Percentiles rank a stretch among this genome's conserved stretches.
Conservation (phyloP, 75 land plant species). For the Azolla pinnata region DNA sequence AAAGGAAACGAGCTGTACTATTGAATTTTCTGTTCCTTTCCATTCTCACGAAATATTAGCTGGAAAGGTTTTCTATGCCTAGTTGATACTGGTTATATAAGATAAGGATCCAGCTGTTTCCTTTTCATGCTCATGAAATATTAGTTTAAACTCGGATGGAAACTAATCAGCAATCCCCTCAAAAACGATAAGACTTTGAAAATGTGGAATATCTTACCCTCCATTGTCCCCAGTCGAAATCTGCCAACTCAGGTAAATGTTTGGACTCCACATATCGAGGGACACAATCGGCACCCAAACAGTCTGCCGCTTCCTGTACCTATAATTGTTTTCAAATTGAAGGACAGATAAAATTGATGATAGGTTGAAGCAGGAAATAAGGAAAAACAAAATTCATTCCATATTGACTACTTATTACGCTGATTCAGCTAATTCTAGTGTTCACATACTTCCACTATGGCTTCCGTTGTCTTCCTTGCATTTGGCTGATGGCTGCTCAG, state of each 20-base stretch:
- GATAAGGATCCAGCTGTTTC: no score
- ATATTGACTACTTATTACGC: not conserved
- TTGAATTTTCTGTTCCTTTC: no score
- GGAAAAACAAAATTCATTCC: not conserved
- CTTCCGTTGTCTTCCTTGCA: conserved; percentile 45
- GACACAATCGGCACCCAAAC: conserved; percentile 74
- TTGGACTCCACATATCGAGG: conserved; percentile 76
- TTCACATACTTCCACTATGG: conserved; percentile 49
- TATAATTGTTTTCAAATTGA: no score
- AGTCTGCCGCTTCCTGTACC: conserved; percentile 96
- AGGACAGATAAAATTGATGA: no score
- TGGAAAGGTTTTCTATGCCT: no score
- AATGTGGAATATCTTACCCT: conserved; percentile 14
- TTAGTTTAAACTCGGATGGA: no score
- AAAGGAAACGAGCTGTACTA: no score
- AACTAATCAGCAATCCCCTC: no score
- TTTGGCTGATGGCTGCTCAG: conserved; percentile 50
- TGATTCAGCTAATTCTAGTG: not conserved
- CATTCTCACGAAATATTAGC: no score
- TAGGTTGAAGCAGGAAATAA: not conserved
- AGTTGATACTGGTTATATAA: no score
- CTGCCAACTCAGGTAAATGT: conserved; percentile 47
- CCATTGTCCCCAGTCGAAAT: conserved; percentile 37
- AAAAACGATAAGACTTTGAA: not conserved
- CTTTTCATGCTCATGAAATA: not conserved